phyloP scores from a whole-genome alignment of 345 rosid species.

The Eucalyptus regnans region DNA sequence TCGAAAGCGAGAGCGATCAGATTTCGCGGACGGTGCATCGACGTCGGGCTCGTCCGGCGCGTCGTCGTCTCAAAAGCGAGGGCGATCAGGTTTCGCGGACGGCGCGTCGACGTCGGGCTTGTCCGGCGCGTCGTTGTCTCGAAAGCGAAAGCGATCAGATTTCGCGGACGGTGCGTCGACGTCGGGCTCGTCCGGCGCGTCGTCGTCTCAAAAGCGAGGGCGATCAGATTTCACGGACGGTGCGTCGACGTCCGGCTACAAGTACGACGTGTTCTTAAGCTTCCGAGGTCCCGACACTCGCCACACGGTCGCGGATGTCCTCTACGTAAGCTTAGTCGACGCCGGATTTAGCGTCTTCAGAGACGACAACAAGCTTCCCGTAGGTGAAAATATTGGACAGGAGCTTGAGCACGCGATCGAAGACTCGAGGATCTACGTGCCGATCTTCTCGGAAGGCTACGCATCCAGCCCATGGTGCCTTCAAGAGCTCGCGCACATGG shows the following conservation, averaged over 20 bases:
- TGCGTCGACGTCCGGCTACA: background rate
- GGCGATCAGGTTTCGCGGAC: too few species aligned
- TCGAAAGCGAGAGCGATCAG: too few species aligned
- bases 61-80: background rate
- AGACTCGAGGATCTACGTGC: accelerated
- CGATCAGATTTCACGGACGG: background rate
- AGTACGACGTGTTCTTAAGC: background rate
- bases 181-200: too few species aligned
- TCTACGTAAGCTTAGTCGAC: accelerated
- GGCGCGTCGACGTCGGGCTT: too few species aligned
- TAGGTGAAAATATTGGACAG: accelerated
- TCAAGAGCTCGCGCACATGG: background rate
- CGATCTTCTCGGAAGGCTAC: background rate
- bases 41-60: too few species aligned
- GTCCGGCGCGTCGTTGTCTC: too few species aligned
- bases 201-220: too few species aligned
- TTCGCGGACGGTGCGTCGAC: too few species aligned
- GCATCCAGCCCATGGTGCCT: background rate
- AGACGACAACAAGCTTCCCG: background rate
- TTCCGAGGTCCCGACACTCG: background rate
- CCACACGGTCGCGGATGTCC: accelerated
- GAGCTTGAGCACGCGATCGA: background rate
- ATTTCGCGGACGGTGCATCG: too few species aligned
- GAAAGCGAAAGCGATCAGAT: too few species aligned
- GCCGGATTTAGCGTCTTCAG: background rate